phyloP scores from a whole-genome alignment of 2,329 filamentous ascomycete species.

The Fusarium virguliforme region DNA sequence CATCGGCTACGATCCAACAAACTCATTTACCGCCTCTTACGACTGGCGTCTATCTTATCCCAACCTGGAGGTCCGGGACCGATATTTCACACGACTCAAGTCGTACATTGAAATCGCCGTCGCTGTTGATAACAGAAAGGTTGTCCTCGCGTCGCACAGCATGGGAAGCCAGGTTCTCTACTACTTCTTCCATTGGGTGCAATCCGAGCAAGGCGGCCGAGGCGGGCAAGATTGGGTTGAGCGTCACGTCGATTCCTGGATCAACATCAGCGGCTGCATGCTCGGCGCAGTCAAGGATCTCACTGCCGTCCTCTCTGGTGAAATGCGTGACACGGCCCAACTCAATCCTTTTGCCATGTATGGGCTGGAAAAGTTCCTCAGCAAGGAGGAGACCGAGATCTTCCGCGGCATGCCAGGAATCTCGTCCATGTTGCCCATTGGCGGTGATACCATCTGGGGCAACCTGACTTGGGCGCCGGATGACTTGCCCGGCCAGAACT shows the following conservation, averaged over 20 bases:
- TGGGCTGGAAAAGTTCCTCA: conserved; percentile 95
- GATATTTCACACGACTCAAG: conserved; percentile 94
- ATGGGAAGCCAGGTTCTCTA: conserved; percentile 98
- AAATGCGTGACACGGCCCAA: conserved; percentile 99
- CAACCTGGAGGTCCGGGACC: conserved; percentile 91
- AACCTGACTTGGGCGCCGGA: conserved; percentile 90
- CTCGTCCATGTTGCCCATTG: conserved; percentile 95
- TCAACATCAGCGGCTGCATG: conserved; percentile 99
- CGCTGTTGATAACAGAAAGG: conserved; percentile 81
- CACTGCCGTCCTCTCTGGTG: conserved; percentile 91
- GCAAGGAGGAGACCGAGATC: conserved; percentile 89
- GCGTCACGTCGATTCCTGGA: conserved; percentile 91
- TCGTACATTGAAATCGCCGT: conserved; percentile 89
- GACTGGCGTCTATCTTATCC: conserved; percentile 95
- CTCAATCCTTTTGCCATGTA: conserved; percentile 97
- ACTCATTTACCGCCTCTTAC: conserved; percentile 79
- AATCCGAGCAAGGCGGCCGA: conserved; percentile 81
- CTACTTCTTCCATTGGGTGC: conserved; percentile 86
- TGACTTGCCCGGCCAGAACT: conserved; percentile 80
- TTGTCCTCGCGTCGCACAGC: conserved; percentile 90
- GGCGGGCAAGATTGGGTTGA: conserved; percentile 94
- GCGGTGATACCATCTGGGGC: conserved; percentile 95
- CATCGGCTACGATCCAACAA: conserved; percentile 92
- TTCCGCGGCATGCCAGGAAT: conserved; percentile 98
- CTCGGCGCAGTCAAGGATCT: conserved; percentile 93